phyloP scores from a whole-genome alignment of 139 green algal genomes.

The Chlorella sp. region DNA sequence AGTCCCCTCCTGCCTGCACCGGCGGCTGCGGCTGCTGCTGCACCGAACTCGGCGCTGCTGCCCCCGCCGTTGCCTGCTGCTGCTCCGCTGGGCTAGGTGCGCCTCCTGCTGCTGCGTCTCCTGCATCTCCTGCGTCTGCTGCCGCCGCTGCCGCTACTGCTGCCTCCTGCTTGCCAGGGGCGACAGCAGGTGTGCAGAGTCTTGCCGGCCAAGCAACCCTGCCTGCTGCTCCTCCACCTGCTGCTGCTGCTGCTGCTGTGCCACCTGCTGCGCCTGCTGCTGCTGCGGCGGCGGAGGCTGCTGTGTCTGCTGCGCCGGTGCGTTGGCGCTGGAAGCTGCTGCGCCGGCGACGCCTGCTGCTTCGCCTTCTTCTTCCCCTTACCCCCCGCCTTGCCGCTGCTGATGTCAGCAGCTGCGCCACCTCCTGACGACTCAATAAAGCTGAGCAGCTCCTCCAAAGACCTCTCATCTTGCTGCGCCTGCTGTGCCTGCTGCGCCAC shows the following conservation, averaged over 20 bases:
- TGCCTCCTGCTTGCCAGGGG: neutral
- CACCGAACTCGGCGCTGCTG: neutral
- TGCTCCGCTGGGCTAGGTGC: neutral
- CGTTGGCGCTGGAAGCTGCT: neutral
- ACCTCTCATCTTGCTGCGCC: slow-evolving; percentile 40
- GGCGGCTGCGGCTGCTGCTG: neutral
- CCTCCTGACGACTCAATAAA: slow-evolving; percentile 61
- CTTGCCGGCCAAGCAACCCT: neutral
- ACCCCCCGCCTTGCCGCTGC: slow-evolving; percentile 6
- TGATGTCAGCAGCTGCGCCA: neutral
- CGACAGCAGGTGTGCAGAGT: too few relatives aligned
- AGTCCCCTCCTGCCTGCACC: neutral
- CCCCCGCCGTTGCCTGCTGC: too few relatives aligned
- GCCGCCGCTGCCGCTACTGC: neutral
- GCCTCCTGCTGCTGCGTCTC: neutral
- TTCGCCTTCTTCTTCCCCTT: slow-evolving; percentile 52
- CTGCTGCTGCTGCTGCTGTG: neutral
- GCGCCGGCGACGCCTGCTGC: slow-evolving; percentile 33
- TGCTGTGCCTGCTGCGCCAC: neutral
- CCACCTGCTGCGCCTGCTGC: too few relatives aligned
- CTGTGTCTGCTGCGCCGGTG: neutral
- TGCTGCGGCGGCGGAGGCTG: too few relatives aligned
- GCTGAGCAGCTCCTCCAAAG: slow-evolving; percentile 65
- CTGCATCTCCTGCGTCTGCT: neutral
- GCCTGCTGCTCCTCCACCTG: neutral